Conservation (phyloP, 2,329 filamentous ascomycete species). For the Apiospora aurea region DNA sequence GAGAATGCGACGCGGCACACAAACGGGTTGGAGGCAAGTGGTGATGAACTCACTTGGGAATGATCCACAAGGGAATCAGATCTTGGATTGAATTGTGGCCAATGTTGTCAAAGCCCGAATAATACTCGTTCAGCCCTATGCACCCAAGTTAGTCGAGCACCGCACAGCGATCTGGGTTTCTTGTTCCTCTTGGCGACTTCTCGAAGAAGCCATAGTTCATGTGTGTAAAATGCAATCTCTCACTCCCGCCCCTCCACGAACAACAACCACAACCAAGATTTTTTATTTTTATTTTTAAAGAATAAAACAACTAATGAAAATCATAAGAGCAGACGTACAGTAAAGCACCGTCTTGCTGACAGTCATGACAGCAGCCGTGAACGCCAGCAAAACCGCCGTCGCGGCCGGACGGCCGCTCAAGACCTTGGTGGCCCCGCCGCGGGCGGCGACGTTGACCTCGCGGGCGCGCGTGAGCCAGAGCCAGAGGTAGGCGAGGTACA, state of each 20-base stretch:
- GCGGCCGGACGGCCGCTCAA: slow-evolving; percentile 54
- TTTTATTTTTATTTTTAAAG: no score
- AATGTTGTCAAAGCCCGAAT: slow-evolving; percentile 62
- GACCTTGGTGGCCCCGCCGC: slow-evolving; percentile 36
- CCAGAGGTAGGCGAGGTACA: slow-evolving; percentile 66
- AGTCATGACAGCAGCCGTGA: slow-evolving; percentile 65
- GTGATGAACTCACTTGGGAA: slow-evolving; percentile 61
- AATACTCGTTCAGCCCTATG: slow-evolving; percentile 64
- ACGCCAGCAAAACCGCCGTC: slow-evolving; percentile 55
- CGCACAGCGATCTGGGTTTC: not conserved
- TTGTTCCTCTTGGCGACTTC: not conserved
- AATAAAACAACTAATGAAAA: not conserved
- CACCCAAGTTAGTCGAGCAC: not conserved
- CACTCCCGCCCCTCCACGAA: not conserved
- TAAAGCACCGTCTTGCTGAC: slow-evolving; percentile 68
- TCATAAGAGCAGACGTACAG: slow-evolving; percentile 50
- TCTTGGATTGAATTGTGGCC: slow-evolving; percentile 58
- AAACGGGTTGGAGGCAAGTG: not conserved
- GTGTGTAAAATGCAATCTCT: not conserved
- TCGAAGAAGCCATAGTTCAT: not conserved
- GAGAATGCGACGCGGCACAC: not conserved
- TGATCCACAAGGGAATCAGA: slow-evolving; percentile 61
- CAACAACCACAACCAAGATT: not conserved
- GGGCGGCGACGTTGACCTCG: slow-evolving; percentile 29
- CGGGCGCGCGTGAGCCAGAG: slow-evolving; percentile 42